These are phyloP conservation scores for Lichtheimia ramosa DNA, from an alignment of 371 early-diverging fungal genomes.

Conservation along the genomic window DNA sequence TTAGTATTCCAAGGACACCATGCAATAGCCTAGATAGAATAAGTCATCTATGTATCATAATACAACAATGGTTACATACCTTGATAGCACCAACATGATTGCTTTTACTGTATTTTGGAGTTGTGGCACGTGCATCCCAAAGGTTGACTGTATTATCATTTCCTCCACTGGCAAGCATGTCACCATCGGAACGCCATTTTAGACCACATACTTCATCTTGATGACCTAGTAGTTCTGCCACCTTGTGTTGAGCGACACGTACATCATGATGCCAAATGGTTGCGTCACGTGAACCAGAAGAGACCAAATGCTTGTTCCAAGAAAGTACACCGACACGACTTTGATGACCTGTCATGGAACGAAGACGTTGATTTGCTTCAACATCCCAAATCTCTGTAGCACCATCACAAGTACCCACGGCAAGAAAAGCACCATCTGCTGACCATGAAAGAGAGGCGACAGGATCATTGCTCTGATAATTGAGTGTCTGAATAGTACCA, in stretches of 20 bases:
- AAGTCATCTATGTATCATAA: not conserved
- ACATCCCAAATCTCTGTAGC: conserved; percentile 88
- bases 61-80: no score
- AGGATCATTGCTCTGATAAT: conserved; percentile 53
- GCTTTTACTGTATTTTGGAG: conserved; percentile 69
- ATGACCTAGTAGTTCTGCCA: conserved; percentile 70
- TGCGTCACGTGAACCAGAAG: conserved; percentile 89
- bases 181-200: conserved; percentile 88
- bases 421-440: conserved; percentile 75
- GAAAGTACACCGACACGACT: conserved; percentile 82
- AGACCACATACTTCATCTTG: conserved; percentile 93
- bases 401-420: conserved; percentile 86
- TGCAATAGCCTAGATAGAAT: conserved; percentile 79
- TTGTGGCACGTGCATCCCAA: conserved; percentile 83
- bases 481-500: conserved; percentile 71
- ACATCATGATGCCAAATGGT: conserved; percentile 94
- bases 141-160: conserved; percentile 96
- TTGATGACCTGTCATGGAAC: conserved; percentile 75
- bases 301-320: conserved; percentile 86
- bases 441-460: conserved; percentile 82
- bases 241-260: conserved; percentile 76
- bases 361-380: conserved; percentile 63
- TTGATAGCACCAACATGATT: conserved; percentile 90
- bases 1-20: conserved; percentile 99
- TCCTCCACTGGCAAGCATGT: conserved; percentile 92